These are phyloP conservation scores for Orbilia oligospora DNA, from an alignment of 2,329 filamentous ascomycete genomes.

Conservation along the genomic window DNA sequence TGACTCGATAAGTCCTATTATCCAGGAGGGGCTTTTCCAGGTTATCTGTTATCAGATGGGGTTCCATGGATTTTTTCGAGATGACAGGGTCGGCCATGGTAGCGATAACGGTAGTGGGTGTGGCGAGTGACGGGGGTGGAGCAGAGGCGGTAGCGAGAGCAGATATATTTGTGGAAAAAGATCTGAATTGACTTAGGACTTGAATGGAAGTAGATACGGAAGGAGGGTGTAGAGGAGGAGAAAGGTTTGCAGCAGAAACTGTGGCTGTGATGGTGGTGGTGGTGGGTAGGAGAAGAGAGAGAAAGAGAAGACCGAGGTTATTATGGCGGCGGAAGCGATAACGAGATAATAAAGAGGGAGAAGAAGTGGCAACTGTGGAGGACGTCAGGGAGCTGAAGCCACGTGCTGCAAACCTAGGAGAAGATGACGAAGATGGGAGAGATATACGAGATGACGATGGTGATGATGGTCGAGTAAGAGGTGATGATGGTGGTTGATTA, in stretches of 20 bases:
- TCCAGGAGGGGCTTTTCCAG: slow-evolving; percentile 88
- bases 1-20: slow-evolving; percentile 87
- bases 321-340: neutral
- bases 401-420: neutral
- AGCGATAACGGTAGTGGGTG: neutral
- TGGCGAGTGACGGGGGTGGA: slow-evolving; percentile 4
- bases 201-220: slow-evolving; percentile 16
- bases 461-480: too few relatives aligned
- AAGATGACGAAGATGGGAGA: neutral
- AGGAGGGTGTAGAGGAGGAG: slow-evolving; percentile 7
- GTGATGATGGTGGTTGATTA: too few relatives aligned
- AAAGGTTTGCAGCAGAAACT: slow-evolving; percentile 22
- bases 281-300: slow-evolving; percentile 14
- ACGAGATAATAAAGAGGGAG: neutral
- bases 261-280: slow-evolving; percentile 13
- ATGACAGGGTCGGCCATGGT: slow-evolving; percentile 40
- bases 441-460: too few relatives aligned
- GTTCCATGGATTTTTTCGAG: slow-evolving; percentile 58
- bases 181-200: slow-evolving; percentile 36
- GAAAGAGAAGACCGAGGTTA: slow-evolving; percentile 48
- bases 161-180: slow-evolving; percentile 47
- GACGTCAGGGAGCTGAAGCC: neutral
- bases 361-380: neutral
- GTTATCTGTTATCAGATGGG: slow-evolving; percentile 74
- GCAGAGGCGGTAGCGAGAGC: neutral